phyloP scores from a whole-genome alignment of 192 early-diverging fungal species.

The Coemansia guatemalensis region DNA sequence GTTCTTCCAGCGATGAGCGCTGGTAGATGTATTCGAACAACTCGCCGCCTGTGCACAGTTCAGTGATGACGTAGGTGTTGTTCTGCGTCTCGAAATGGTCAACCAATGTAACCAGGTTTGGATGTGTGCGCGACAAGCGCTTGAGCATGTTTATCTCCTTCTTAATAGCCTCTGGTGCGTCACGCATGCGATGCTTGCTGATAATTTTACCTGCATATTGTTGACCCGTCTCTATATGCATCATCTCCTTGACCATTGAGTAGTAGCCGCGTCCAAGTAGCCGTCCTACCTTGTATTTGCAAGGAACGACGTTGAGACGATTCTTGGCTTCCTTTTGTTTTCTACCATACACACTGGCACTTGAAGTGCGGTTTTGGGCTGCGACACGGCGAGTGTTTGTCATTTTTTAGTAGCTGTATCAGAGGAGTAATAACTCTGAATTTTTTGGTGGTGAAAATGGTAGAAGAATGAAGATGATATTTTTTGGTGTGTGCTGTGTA shows the following conservation, averaged over 20 bases:
- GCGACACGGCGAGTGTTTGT: not conserved
- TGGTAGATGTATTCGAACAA: conserved; percentile 84
- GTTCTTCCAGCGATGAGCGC: conserved; percentile 70
- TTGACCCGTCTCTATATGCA: conserved; percentile 64
- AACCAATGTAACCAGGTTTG: conserved; percentile 67
- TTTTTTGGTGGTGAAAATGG: too few species aligned
- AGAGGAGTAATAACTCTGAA: too few species aligned
- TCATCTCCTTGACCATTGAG: conserved; percentile 49
- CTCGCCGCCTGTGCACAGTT: conserved; percentile 85
- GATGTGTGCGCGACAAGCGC: conserved; percentile 65
- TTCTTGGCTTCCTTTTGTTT: too few species aligned
- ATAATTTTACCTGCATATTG: conserved; percentile 80
- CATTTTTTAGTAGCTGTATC: not conserved
- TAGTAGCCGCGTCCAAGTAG: conserved; percentile 47
- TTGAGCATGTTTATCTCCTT: conserved; percentile 76
- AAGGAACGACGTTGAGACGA: conserved; percentile 15
- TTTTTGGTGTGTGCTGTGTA: too few species aligned
- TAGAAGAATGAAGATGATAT: too few species aligned
- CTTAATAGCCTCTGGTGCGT: conserved; percentile 64
- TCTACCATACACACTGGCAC: too few species aligned
- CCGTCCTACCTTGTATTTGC: conserved; percentile 45
- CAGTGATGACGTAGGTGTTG: conserved; percentile 78
- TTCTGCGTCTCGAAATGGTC: conserved; percentile 82
- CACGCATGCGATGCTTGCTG: conserved; percentile 71
- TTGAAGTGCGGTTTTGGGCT: too few species aligned